A percentile compares a stretch with the other conserved stretches of the same genome.
Evolutionary conservation across 129 eudicot genomes (phyloP).

Genomic region (Flaveria linearis): DNA sequence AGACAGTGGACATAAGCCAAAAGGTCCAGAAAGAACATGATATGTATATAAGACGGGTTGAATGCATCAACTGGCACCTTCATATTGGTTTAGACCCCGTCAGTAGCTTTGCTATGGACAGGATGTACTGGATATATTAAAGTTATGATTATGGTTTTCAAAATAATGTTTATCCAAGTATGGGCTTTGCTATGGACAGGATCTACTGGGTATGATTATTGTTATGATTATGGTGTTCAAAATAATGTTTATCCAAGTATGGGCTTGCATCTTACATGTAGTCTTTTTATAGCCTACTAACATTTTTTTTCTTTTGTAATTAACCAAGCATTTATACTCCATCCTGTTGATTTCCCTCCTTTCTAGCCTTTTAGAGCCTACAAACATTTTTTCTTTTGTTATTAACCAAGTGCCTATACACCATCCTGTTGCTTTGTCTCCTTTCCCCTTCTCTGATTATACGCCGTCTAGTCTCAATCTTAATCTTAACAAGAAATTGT

Average conservation of each 20-base stretch:
- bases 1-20: neutral
- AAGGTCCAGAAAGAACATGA: constrained; percentile 6
- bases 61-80: neutral
- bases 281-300: neutral
- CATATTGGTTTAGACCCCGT: neutral
- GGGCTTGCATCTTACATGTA: neutral
- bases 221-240: neutral
- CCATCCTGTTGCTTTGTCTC: neutral
- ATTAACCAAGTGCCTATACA: neutral
- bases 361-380: neutral
- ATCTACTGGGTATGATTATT: neutral
- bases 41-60: neutral
- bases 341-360: neutral
- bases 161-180: neutral
- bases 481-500: neutral
- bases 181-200: neutral
- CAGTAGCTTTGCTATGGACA: too few relatives aligned
- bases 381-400: neutral
- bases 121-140: neutral
- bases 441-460: constrained; percentile 7
- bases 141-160: neutral
- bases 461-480: neutral
- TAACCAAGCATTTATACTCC: neutral
- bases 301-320: neutral
- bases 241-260: neutral